These are phyloP conservation scores for Moesziomyces antarcticus DNA, from an alignment of 1,284 basidiomycete genomes.

Conservation along the genomic window DNA sequence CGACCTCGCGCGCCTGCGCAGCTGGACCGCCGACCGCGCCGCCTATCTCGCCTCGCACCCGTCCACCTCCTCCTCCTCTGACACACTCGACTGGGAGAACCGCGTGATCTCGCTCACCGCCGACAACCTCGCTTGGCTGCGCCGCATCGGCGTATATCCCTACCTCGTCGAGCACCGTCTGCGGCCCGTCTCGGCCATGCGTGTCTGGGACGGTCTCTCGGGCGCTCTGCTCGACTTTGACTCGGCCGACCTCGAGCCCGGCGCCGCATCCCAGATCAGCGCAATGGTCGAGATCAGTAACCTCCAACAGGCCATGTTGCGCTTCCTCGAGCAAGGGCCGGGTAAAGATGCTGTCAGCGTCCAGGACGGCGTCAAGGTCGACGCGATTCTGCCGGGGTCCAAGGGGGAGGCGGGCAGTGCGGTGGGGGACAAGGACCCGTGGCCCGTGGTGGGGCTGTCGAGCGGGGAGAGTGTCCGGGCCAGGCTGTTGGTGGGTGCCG, in stretches of 20 bases:
- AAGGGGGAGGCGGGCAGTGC: constrained; percentile 47
- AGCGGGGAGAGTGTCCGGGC: constrained; percentile 16
- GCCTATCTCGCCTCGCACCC: constrained; percentile 8
- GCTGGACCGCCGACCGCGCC: constrained; percentile 42
- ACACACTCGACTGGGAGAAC: constrained; percentile 62
- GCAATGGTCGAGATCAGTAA: constrained; percentile 65
- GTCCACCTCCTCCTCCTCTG: constrained; percentile 22
- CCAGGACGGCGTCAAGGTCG: constrained; percentile 77
- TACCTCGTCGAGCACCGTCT: constrained; percentile 52
- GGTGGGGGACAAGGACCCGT: constrained; percentile 62
- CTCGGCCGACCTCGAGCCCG: constrained; percentile 21
- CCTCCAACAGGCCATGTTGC: constrained; percentile 64
- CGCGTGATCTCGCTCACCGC: constrained; percentile 63
- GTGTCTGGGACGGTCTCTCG: constrained; percentile 65
- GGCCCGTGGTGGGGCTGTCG: constrained; percentile 35
- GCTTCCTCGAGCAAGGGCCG: constrained; percentile 42
- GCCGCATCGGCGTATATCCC: constrained; percentile 52
- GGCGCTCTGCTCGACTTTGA: constrained; percentile 63
- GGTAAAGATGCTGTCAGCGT: constrained; percentile 69
- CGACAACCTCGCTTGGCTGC: constrained; percentile 63
- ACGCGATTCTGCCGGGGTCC: constrained; percentile 71
- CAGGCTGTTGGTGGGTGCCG: constrained; percentile 82
- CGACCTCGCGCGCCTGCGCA: constrained; percentile 42
- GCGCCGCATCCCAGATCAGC: constrained; percentile 40
- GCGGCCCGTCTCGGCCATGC: constrained; percentile 57